Conservation (phyloP, 805 yeast genomes). For the Candida coleopterorum region DNA sequence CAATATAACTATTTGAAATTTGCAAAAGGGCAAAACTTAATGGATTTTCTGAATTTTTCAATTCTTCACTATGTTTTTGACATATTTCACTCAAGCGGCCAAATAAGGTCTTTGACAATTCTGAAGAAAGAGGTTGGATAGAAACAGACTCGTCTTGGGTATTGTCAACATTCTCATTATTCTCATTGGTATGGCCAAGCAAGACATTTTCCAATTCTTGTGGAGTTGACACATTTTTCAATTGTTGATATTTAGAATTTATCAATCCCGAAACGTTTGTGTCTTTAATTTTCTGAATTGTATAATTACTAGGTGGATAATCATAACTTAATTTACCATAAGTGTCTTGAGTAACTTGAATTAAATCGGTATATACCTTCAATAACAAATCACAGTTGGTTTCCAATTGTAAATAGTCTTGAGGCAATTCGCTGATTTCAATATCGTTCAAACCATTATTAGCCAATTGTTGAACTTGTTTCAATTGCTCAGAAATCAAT, state of each 20-base stretch:
- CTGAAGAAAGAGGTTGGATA: slow-evolving; percentile 28
- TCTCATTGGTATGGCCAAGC: slow-evolving; percentile 22
- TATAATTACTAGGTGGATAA: slow-evolving; percentile 62
- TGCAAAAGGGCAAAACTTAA: slow-evolving; percentile 51
- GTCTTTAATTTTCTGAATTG: slow-evolving; percentile 53
- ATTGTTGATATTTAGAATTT: slow-evolving; percentile 51
- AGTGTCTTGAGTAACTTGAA: slow-evolving; percentile 43
- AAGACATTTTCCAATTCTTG: slow-evolving; percentile 62
- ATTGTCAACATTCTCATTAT: too few species aligned
- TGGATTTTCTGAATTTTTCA: slow-evolving; percentile 42
- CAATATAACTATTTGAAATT: slow-evolving; percentile 52
- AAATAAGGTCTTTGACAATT: slow-evolving; percentile 65
- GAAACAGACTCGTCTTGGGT: slow-evolving; percentile 20
- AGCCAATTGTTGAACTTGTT: slow-evolving; percentile 43
- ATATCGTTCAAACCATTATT: slow-evolving; percentile 36
- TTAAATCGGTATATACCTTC: slow-evolving; percentile 50
- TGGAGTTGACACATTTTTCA: slow-evolving; percentile 60
- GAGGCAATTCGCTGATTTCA: slow-evolving; percentile 70
- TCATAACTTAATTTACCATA: slow-evolving; percentile 75
- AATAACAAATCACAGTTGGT: slow-evolving; percentile 61
- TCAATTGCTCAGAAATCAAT: slow-evolving; percentile 58
- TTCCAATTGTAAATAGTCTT: slow-evolving; percentile 66
- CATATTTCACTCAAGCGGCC: slow-evolving; percentile 64
- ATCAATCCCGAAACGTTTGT: slow-evolving; percentile 58
- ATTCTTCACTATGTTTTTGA: slow-evolving; percentile 43